phyloP scores from a whole-genome alignment of 768 basidiomycete genomes.

The Russula brevipes region DNA sequence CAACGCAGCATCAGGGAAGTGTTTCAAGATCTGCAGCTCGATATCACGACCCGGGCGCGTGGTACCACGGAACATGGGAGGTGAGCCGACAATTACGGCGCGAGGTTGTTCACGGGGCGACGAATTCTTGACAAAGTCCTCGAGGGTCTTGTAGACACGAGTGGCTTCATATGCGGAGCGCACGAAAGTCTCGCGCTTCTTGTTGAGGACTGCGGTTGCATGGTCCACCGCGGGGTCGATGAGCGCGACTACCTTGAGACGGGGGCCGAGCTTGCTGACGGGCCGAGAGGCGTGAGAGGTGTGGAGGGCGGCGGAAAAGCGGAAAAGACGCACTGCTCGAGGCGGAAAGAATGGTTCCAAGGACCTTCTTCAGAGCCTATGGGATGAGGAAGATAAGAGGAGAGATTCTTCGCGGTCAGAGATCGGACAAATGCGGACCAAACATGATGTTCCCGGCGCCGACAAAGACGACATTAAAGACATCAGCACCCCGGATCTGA shows the following conservation, averaged over 20 bases:
- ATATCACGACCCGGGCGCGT: constrained; percentile 72
- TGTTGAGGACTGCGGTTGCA: constrained; percentile 70
- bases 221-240: constrained; percentile 88
- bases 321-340: constrained; percentile 63
- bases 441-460: constrained; percentile 99
- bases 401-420: not conserved
- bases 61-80: constrained; percentile 90
- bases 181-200: constrained; percentile 92
- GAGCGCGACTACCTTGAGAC: constrained; percentile 92
- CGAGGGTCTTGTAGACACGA: constrained; percentile 74
- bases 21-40: constrained; percentile 79
- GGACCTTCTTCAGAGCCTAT: constrained; percentile 82
- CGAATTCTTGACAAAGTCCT: constrained; percentile 76
- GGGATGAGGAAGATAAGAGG: constrained; percentile 6
- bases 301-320: constrained; percentile 4
- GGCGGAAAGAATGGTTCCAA: constrained; percentile 90
- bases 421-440: constrained; percentile 42
- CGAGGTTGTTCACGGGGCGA: constrained; percentile 60
- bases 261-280: constrained; percentile 83
- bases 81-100: constrained; percentile 84
- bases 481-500: constrained; percentile 55
- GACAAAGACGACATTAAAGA: constrained; percentile 92
- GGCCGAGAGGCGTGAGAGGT: constrained; percentile 15
- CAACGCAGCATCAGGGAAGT: constrained; percentile 83
- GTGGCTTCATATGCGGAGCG: constrained; percentile 90